Percentiles rank a stretch among this genome's conserved stretches.
phyloP scores from a whole-genome alignment of 768 basidiomycete species.

The Naematelia aurantialba region DNA sequence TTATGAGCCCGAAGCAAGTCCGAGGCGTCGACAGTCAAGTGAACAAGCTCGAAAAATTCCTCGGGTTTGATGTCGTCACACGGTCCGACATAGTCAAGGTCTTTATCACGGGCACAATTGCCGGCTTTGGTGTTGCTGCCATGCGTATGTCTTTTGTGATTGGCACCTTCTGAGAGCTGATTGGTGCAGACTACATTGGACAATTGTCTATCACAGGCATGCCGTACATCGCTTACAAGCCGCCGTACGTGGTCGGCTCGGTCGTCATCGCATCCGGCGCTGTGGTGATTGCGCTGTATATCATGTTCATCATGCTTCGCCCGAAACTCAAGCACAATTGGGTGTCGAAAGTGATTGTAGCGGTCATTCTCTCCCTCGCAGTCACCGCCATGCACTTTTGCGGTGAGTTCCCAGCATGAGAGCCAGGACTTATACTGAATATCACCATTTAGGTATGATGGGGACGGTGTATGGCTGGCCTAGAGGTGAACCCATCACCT shows the following conservation, averaged over 20 bases:
- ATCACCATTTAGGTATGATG: conserved; percentile 21
- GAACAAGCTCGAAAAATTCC: conserved; percentile 23
- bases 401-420: conserved; percentile 35
- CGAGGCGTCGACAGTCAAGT: neutral
- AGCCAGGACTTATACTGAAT: neutral
- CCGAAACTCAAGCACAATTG: conserved; percentile 51
- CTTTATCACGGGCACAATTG: conserved; percentile 44
- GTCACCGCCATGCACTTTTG: conserved; percentile 49
- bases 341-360: conserved; percentile 43
- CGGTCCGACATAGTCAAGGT: conserved; percentile 45
- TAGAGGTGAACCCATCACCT: conserved; percentile 14
- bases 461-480: conserved; percentile 45
- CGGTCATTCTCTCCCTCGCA: conserved; percentile 45
- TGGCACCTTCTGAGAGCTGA: neutral
- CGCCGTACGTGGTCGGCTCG: conserved; percentile 43
- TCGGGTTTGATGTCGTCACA: conserved; percentile 49
- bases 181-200: conserved; percentile 48
- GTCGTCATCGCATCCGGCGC: conserved; percentile 50
- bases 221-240: conserved; percentile 45
- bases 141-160: conserved; percentile 46
- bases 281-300: conserved; percentile 48
- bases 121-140: conserved; percentile 49
- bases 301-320: conserved; percentile 52
- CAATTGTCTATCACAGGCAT: conserved; percentile 49
- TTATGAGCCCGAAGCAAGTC: neutral